Evolutionary conservation across 129 eudicot species (phyloP).

Genomic region (Pulicaria dysenterica): DNA sequence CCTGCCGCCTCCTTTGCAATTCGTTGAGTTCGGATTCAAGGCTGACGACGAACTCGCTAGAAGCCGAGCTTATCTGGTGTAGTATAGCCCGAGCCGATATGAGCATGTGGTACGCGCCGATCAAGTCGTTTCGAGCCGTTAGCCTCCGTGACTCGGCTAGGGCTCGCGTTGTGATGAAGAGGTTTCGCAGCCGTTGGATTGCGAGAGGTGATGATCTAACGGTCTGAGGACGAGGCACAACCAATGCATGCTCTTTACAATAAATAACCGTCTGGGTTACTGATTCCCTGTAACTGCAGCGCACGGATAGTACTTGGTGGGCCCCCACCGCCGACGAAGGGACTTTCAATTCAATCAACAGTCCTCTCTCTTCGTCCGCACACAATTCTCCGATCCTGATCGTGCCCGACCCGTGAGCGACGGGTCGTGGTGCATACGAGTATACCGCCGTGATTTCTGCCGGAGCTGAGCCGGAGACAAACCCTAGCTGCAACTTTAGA

Average conservation of each 20-base stretch:
- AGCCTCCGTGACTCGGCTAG: constrained; percentile 74
- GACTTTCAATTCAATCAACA: constrained; percentile 70
- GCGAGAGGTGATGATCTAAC: constrained; percentile 55
- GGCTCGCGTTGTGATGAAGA: constrained; percentile 72
- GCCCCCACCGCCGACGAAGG: constrained; percentile 60
- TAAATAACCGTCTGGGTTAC: constrained; percentile 50
- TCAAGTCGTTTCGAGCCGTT: constrained; percentile 49
- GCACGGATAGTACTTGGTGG: constrained; percentile 71
- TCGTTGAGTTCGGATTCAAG: constrained; percentile 72
- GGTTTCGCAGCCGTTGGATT: constrained; percentile 66
- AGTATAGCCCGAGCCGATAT: constrained; percentile 64
- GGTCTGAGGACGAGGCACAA: constrained; percentile 69
- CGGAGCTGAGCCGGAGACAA: constrained; percentile 53
- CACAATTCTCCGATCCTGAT: constrained; percentile 56
- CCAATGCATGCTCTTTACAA: constrained; percentile 54
- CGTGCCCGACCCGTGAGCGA: constrained; percentile 49
- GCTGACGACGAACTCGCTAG: constrained; percentile 46
- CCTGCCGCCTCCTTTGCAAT: constrained; percentile 45
- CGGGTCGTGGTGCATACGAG: constrained; percentile 43
- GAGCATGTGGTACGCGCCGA: constrained; percentile 68
- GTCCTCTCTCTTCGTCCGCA: constrained; percentile 69
- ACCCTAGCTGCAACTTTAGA: constrained; percentile 50
- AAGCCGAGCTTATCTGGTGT: constrained; percentile 48
- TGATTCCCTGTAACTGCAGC: constrained; percentile 77
- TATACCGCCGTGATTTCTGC: constrained; percentile 67